Evolutionary conservation across 202 grass and related monocot species (phyloP), one percentile per base, ranked within the genome.

Genomic region (Zizania palustris): DNA sequence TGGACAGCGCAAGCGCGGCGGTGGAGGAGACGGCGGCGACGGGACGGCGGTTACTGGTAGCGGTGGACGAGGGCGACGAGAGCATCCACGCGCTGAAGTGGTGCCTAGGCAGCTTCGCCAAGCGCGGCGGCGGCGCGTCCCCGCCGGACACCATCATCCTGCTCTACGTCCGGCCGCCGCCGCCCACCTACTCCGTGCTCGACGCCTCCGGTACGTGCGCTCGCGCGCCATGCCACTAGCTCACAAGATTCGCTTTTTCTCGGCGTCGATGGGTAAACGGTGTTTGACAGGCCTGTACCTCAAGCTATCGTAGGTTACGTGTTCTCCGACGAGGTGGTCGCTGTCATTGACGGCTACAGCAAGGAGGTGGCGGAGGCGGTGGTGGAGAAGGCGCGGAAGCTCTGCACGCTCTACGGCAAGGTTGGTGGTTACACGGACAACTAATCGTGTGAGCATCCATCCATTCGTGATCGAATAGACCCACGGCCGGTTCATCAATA

Each of bases 61-160:
- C 90, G 21, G 85, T 97, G 88, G 93, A 93, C 79, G 90, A 88
- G 75, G 73, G 93, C 60, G 85, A 90, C 76, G 90, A 97, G 85
- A 93, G 93, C 93, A 62, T 48, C 64, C 71, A 62, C 43, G 90
- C 90, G 5, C 85, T 97, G 53, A 83, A 61, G 65, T 97, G 93
- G 93, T 90, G 88, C 74, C 90, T 97, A 28, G 8, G 67, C 61
- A 90, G 77, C 84, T 72, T 96, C 28, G 56, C 65, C 75, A 35
- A 67, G 64, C 16, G 20, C 16, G 18, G 74, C 45, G 33, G 57
- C 14, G 67, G 60, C 16, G 50, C n/a, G 50, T 6, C 16, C 16
- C 50, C 50, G 7, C 2, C 56, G 44, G 93, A 93, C 79, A 88
- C 85, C 56, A 38, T 93, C 50, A 59, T 93, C 72, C 87, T 97